Evolutionary conservation across 2,329 filamentous ascomycete species (phyloP), one percentile per base, ranked within the genome.

Genomic region (Calonectria multiphialidica): DNA sequence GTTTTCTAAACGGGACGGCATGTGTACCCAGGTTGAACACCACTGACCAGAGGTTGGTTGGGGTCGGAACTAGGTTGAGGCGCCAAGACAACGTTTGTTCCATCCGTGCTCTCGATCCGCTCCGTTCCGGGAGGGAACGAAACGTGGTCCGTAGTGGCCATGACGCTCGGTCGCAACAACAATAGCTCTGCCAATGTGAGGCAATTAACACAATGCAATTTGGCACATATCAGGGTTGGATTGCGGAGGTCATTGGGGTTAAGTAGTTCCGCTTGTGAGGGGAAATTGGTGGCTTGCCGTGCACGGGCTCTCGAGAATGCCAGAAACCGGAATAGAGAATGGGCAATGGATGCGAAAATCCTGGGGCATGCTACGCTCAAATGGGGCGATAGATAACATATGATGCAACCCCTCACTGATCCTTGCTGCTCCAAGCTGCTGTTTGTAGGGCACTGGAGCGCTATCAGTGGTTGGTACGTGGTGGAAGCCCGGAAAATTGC

Each of bases 31-130:
- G 28, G 28, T 2, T 23, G 3, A 3, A 2, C 5, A 18, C 8
- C 18, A n/a, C 59, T 59, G 21, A 76, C 74, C 61, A 76, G 64
- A 28, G 74, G 74, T 30, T 76, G 74, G 21, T 76, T 76, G 1
- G 74, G 74, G 15, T 76, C 74, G 33, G 74, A 72, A 44, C 61
- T 73, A 23, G 74, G 74, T 45, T 74, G 74, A 12, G 74, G 74
- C 12, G 74, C 74, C 35, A 76, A 64, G 2, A 76, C 9, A 10
- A 76, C 63, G 16, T 76, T 66, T 1, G 67, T 72, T 2, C 74
- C 72, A n/a, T 65, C 61, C 5, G 59, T 21, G 42, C 74, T 70
- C 45, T 76, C 72, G 49, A 76, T 76, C 23, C 69, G 72, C 3
- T 76, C 72, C 1, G 74, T 76, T 30, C 74, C 74, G 10, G 74